These are phyloP conservation scores for Santalum album DNA, from an alignment of 164 flowering plant genomes.

Conservation along the genomic window DNA sequence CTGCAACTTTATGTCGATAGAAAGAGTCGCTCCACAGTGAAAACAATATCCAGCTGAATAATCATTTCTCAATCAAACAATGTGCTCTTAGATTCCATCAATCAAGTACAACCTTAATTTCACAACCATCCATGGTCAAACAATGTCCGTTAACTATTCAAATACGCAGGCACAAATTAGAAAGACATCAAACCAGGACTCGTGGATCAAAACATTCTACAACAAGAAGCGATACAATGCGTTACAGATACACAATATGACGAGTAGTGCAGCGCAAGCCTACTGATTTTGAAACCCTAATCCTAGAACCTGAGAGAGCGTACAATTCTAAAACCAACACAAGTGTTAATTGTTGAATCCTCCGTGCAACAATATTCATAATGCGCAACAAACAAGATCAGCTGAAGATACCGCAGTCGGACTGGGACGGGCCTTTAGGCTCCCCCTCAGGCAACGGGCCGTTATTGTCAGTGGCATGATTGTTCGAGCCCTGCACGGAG, in stretches of 20 bases:
- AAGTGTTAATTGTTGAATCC: neutral
- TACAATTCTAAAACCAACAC: conserved; percentile 12
- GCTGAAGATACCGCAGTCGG: conserved; percentile 19
- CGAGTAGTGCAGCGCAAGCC: conserved; percentile 1
- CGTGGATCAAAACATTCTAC: conserved; percentile 9
- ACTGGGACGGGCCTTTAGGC: conserved; percentile 21
- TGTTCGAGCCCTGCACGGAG: conserved; percentile 12
- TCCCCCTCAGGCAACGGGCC: conserved; percentile 19
- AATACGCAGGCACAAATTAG: conserved; percentile 6
- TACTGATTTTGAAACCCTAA: conserved; percentile 9
- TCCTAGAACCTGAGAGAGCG: conserved; percentile 9
- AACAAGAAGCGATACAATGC: conserved; percentile 8
- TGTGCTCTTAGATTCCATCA: neutral
- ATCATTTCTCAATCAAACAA: neutral
- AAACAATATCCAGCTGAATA: neutral
- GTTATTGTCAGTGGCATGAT: conserved; percentile 13
- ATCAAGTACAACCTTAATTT: too few relatives aligned
- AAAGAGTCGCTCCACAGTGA: neutral
- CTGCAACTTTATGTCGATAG: neutral
- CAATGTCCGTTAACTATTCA: too few relatives aligned
- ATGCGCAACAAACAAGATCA: conserved; percentile 7
- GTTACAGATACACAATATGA: conserved; percentile 2
- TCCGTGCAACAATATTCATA: neutral
- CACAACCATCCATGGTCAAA: too few relatives aligned
- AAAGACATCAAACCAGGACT: conserved; percentile 5